phyloP scores from a whole-genome alignment of 192 early-diverging fungal genomes.

The Kappamyces sp. region DNA sequence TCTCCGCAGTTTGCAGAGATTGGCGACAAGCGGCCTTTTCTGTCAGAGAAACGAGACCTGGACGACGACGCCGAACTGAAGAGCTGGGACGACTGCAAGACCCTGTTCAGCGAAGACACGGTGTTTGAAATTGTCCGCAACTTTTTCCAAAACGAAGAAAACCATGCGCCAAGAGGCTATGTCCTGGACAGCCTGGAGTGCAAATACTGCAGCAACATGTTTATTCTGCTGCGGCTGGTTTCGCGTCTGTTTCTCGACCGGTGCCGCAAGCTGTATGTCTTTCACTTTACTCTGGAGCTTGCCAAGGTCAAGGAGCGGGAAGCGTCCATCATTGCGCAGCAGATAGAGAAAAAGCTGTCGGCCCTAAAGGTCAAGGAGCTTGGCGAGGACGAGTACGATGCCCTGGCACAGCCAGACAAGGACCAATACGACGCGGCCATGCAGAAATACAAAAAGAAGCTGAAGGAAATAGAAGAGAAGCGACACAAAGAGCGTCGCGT shows the following conservation, averaged over 20 bases:
- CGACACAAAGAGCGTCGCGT: slow-evolving; percentile 38
- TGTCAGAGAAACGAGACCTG: neutral
- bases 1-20: slow-evolving; percentile 1
- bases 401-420: slow-evolving; percentile 36
- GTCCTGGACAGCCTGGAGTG: slow-evolving; percentile 54
- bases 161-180: slow-evolving; percentile 24
- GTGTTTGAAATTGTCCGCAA: slow-evolving; percentile 32
- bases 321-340: neutral
- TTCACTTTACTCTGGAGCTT: slow-evolving; percentile 36
- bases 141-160: slow-evolving; percentile 34
- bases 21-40: neutral
- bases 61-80: neutral
- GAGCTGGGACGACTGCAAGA: neutral
- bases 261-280: slow-evolving; percentile 26
- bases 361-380: slow-evolving; percentile 37
- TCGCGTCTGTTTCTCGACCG: slow-evolving; percentile 31
- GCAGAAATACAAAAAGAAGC: slow-evolving; percentile 33
- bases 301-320: slow-evolving; percentile 44
- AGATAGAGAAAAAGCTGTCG: slow-evolving; percentile 37
- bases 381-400: slow-evolving; percentile 53
- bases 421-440: slow-evolving; percentile 43
- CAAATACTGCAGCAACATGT: slow-evolving; percentile 29
- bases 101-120: slow-evolving; percentile 36
- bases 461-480: slow-evolving; percentile 47
- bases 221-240: slow-evolving; percentile 30